Evolutionary conservation across 805 yeast genomes (phyloP), one percentile per base, ranked within the genome.

Genomic region (Cyberlindnera galapagoensis): DNA sequence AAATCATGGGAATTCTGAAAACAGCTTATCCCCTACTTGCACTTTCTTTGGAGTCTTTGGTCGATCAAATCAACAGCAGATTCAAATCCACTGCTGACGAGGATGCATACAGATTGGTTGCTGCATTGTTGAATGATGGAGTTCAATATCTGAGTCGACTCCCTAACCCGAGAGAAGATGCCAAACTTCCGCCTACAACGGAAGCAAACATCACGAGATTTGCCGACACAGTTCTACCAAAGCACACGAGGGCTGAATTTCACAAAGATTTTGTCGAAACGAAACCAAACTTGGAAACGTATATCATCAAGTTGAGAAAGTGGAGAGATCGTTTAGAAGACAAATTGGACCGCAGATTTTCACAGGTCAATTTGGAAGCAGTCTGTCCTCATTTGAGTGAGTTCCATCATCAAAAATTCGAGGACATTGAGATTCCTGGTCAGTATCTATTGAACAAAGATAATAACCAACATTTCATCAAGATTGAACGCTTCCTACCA

Each of bases 351-450:
- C 70, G 95, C 43, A 71, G 94, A 37, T 80, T 86, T 35, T 73
- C 78, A 18, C 74, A 75, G 46, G 82, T 87, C 30, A 82, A 87
- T 46, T 60, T 92, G 41, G 98, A 92, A 59, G 76, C 87, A 36
- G 67, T 92, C 41, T 87, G 97, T 49, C 96, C 97, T 11, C 97
- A 90, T 47, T 67, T 92, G 56, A 81, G 94, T 54, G 96, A 88
- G 54, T 92, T 94, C 74, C 98, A 92, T 59, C 95, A 92, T 56
- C 97, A 92, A 56, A 90, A 87, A 59, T 92, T 92, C 53, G 99
- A 92, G 56, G 98, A 92, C 30, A 85, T 92, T 37, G 98, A 92
- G 56, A 78, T 92, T 37, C 98, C 98, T 1, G 98, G 99, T 2
- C 99, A 92, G 54, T 92, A 92, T 51, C 63, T 88, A 52, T 65